Evolutionary conservation across 768 basidiomycete species (phyloP).

Genomic region (Leccinum subgranulosum): DNA sequence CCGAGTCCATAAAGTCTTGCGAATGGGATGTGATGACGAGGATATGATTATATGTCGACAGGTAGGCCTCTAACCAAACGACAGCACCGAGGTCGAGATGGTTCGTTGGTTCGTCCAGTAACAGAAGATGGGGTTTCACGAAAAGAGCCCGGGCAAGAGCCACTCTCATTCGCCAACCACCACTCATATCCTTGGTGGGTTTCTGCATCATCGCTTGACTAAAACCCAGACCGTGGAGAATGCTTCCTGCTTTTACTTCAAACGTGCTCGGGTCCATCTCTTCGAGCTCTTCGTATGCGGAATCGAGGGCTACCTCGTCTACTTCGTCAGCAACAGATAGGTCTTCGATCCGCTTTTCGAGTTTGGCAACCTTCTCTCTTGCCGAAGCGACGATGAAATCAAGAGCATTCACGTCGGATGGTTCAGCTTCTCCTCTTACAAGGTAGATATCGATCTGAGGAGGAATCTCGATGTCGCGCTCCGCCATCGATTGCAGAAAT

Average conservation of each 20-base stretch:
- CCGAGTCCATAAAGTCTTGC: slow-evolving; percentile 98
- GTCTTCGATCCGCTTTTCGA: slow-evolving; percentile 93
- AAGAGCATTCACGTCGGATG: slow-evolving; percentile 91
- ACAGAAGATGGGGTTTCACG: slow-evolving; percentile 91
- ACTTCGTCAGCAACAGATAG: slow-evolving; percentile 85
- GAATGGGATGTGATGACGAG: slow-evolving; percentile 97
- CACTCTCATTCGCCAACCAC: slow-evolving; percentile 99
- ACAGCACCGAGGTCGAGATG: slow-evolving; percentile 97
- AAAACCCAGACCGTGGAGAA: slow-evolving; percentile 98
- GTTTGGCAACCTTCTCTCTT: slow-evolving; percentile 85
- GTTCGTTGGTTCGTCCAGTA: slow-evolving; percentile 92
- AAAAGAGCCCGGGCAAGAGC: slow-evolving; percentile 94
- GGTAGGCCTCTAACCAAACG: slow-evolving; percentile 98
- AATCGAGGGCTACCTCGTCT: slow-evolving; percentile 84
- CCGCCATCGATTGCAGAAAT: slow-evolving; percentile 91
- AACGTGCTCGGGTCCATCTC: slow-evolving; percentile 95
- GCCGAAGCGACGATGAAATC: slow-evolving; percentile 96
- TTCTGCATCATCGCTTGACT: slow-evolving; percentile 87
- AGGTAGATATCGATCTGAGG: slow-evolving; percentile 97
- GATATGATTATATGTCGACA: slow-evolving; percentile 98
- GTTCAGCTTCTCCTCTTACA: slow-evolving; percentile 93
- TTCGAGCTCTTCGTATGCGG: slow-evolving; percentile 93
- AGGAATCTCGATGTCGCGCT: slow-evolving; percentile 93
- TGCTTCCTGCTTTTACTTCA: slow-evolving; percentile 92
- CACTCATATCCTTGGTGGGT: slow-evolving; percentile 98